Evolutionary conservation across 2,329 filamentous ascomycete genomes (phyloP).

Genomic region (Neurospora crassa): DNA sequence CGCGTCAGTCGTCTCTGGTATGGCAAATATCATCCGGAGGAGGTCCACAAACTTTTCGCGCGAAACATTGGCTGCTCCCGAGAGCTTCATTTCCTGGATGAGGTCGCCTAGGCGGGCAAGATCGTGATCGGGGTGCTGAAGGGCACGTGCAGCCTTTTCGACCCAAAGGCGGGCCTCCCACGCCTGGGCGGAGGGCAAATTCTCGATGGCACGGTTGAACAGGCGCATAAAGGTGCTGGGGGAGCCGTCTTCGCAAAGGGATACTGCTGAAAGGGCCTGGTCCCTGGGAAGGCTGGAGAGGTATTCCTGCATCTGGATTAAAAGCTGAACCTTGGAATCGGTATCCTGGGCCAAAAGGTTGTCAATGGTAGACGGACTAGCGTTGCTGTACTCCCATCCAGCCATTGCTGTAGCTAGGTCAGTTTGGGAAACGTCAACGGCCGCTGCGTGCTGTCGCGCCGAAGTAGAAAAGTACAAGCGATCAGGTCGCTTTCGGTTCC

Average conservation of each 20-base stretch:
- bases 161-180: constrained; percentile 26
- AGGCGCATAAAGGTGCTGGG: constrained; percentile 10
- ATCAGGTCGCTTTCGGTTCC: neutral
- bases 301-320: constrained; percentile 17
- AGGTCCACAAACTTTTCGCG: constrained; percentile 28
- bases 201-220: constrained; percentile 19
- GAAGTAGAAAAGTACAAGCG: constrained; percentile 16
- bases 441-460: constrained; percentile 7
- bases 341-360: constrained; percentile 16
- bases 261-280: neutral
- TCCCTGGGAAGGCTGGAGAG: constrained; percentile 13
- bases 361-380: constrained; percentile 2
- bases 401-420: neutral
- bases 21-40: constrained; percentile 29
- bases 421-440: constrained; percentile 1
- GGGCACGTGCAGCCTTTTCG: constrained; percentile 17
- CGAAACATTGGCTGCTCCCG: constrained; percentile 25
- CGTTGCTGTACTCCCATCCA: neutral
- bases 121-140: constrained; percentile 8
- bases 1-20: constrained; percentile 10
- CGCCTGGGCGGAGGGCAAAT: constrained; percentile 22
- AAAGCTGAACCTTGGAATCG: constrained; percentile 18
- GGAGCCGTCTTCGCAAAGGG: neutral
- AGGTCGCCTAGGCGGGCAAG: constrained; percentile 17
- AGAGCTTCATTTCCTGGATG: constrained; percentile 30